Percentiles rank a stretch among this genome's conserved stretches.
These are phyloP conservation scores for Rhizophagus sp. DNA, from an alignment of 192 early-diverging fungal genomes.

Conservation along the genomic window DNA sequence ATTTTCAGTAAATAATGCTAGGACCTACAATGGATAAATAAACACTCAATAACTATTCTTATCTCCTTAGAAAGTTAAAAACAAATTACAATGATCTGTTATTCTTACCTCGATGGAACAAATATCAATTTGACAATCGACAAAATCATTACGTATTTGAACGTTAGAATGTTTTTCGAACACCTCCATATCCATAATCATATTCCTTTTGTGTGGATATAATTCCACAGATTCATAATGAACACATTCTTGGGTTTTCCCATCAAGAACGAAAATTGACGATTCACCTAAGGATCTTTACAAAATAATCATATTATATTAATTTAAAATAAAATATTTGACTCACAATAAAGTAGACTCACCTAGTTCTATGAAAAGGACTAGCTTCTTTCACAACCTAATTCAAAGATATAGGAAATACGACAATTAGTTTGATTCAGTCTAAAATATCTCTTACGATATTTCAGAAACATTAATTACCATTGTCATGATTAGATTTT, in stretches of 20 bases:
- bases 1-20: constrained; percentile 92
- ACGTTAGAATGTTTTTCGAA: constrained; percentile 69
- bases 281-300: constrained; percentile 64
- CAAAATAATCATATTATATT: not conserved
- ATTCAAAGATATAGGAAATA: not conserved
- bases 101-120: constrained; percentile 79
- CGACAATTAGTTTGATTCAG: not conserved
- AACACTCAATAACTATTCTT: not conserved
- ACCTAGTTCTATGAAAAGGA: constrained; percentile 30
- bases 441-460: not conserved
- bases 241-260: constrained; percentile 72
- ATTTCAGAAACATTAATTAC: constrained; percentile 47
- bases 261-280: constrained; percentile 86
- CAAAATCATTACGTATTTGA: constrained; percentile 85
- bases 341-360: not conserved
- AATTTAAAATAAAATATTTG: not conserved
- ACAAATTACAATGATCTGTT: too few relatives aligned
- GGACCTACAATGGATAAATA: constrained; percentile 52
- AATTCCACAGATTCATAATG: constrained; percentile 70
- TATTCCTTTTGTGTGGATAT: constrained; percentile 57
- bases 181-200: constrained; percentile 61
- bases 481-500: constrained; percentile 94
- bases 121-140: constrained; percentile 91
- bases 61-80: too few relatives aligned
- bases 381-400: constrained; percentile 29